These are phyloP conservation scores for Mesembryanthemum crystallinum DNA, from an alignment of 148 eudicot species.

Conservation along the genomic window DNA sequence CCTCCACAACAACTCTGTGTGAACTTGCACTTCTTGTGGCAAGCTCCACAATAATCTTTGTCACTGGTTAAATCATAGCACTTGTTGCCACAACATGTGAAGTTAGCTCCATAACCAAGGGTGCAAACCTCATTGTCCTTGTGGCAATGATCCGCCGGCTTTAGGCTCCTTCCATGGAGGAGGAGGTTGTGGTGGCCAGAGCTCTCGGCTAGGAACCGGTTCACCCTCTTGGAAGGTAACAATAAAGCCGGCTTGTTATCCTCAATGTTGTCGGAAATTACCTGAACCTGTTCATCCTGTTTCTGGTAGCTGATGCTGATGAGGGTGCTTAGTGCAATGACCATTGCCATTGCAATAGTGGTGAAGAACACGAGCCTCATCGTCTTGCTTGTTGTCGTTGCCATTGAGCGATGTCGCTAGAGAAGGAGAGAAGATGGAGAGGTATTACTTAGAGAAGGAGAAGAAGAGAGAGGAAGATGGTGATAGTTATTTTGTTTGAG, in stretches of 20 bases:
- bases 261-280: not conserved
- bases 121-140: constrained; percentile 42
- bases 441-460: no score
- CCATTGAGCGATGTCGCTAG: not conserved
- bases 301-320: not conserved
- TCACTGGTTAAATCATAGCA: constrained; percentile 50
- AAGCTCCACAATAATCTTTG: constrained; percentile 51
- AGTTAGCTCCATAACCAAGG: constrained; percentile 22
- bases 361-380: constrained; percentile 27
- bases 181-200: not conserved
- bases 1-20: constrained; percentile 49
- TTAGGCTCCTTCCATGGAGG: constrained; percentile 33
- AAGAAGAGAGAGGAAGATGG: not conserved
- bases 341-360: constrained; percentile 32
- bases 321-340: constrained; percentile 19
- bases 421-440: not conserved
- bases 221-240: constrained; percentile 30
- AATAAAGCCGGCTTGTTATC: not conserved
- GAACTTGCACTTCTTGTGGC: constrained; percentile 46
- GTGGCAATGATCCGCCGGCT: constrained; percentile 53
- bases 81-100: constrained; percentile 62
- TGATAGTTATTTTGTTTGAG: not conserved
- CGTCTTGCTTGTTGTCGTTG: constrained; percentile 17
- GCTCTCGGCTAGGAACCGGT: constrained; percentile 48
- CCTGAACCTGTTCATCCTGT: not conserved